Evolutionary conservation across 495 filamentous ascomycete genomes (phyloP), one percentile per base, ranked within the genome.

Genomic region (Sphaerosporella brunnea): DNA sequence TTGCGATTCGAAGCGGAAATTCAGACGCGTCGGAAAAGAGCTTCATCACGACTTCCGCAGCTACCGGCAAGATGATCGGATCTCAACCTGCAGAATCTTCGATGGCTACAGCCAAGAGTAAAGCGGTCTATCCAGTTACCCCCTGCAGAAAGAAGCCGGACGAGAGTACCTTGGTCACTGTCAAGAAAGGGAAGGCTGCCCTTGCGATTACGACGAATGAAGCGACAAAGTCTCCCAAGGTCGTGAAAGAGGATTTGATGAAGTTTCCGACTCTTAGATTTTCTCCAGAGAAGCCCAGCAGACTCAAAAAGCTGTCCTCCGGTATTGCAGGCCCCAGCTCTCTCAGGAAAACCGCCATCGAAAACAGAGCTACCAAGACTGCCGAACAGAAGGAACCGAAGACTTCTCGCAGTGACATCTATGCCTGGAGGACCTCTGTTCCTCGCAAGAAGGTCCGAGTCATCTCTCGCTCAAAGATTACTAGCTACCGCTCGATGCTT

Each of bases 181-280:
- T n/a, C n/a, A n/a, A n/a, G n/a, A n/a, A n/a, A 40, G 21, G 28
- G 7, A 40, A 40, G 10, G 20, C n/a, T 15, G 2, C 37, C 10
- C 37, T 21, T 1, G 20, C n/a, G 21, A 40, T 15, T 40, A 40
- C 21, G 37, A 19, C n/a, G n/a, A 40, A 40, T 40, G 10, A 15
- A 20, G n/a, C 37, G 10, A 40, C 7, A 10, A 40, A 40, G 20
- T 18, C 37, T 2, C n/a, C n/a, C n/a, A n/a, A n/a, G n/a, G n/a
- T n/a, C n/a, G n/a, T 1, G 21, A 43, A 43, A 23, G 40, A 43
- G 10, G 40, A 43, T 25, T 19, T 25, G 21, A 8, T 25, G 8
- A 43, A 43, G 40, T 20, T 24, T 18, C 24, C 40, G 13, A 19
- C 24, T 4, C 40, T 43, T 23, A 43, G 40, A 26, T 43, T 43